A percentile compares a stretch with the other conserved stretches of the same genome.
Evolutionary conservation across 306 rosid species (phyloP).

Genomic region (Ochetophila trinervis): DNA sequence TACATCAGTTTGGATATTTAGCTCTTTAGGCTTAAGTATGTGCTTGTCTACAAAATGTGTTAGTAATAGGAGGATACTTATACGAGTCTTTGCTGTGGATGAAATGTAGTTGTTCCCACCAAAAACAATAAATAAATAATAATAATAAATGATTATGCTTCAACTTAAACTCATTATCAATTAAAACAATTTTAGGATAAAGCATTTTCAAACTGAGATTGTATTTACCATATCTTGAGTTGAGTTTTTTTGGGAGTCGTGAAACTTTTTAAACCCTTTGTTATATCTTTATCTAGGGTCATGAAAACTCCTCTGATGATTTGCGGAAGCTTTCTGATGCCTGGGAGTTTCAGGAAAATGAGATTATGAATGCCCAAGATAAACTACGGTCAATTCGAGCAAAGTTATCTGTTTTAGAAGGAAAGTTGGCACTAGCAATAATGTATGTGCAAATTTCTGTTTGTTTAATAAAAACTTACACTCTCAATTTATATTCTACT

Average conservation of each 20-base stretch:
- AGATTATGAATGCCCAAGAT: slow-evolving; percentile 62
- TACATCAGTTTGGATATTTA: too few species aligned
- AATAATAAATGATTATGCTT: too few species aligned
- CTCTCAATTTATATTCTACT: slow-evolving; percentile 11
- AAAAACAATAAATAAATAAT: too few species aligned
- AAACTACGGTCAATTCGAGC: slow-evolving; percentile 72
- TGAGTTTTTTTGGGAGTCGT: not conserved
- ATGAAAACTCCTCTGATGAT: slow-evolving; percentile 49
- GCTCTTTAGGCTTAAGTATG: too few species aligned
- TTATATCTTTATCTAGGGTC: slow-evolving; percentile 46
- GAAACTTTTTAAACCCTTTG: slow-evolving; percentile 15
- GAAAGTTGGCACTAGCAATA: slow-evolving; percentile 74
- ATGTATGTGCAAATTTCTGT: slow-evolving; percentile 45
- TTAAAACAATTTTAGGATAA: too few species aligned
- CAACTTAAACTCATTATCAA: too few species aligned
- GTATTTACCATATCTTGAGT: not conserved
- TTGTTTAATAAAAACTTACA: slow-evolving; percentile 14
- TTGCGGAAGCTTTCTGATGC: slow-evolving; percentile 51
- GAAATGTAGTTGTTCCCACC: too few species aligned
- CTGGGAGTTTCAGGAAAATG: slow-evolving; percentile 85
- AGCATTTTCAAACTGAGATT: too few species aligned
- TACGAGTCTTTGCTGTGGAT: too few species aligned
- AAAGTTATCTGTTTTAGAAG: slow-evolving; percentile 75
- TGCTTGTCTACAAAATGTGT: too few species aligned
- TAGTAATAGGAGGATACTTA: too few species aligned